phyloP scores from a whole-genome alignment of 139 green algal species.

The Tetradesmus lagerheimii region DNA sequence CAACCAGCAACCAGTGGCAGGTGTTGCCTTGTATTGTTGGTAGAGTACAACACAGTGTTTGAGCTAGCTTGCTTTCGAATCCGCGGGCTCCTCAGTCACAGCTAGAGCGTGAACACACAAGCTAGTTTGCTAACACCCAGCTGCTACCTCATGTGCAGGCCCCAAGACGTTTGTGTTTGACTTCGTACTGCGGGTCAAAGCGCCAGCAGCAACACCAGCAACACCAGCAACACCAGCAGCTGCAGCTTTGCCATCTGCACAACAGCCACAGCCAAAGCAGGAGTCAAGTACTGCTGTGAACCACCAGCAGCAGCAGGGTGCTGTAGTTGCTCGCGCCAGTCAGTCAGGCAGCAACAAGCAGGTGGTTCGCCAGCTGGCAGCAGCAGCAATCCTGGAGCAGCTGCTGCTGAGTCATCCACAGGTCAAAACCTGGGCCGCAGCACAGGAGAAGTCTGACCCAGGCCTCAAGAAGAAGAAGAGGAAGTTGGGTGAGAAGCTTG shows the following conservation, averaged over 20 bases:
- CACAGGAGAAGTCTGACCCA: not conserved
- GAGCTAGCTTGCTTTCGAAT: too few relatives aligned
- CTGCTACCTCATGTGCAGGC: not conserved
- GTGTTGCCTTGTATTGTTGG: too few relatives aligned
- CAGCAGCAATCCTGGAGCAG: not conserved
- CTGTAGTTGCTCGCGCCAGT: not conserved
- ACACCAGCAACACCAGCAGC: not conserved
- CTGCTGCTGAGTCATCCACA: not conserved
- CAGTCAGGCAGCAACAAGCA: not conserved
- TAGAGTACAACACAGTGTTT: too few relatives aligned
- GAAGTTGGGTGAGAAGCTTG: not conserved
- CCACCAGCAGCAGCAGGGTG: not conserved
- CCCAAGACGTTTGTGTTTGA: not conserved
- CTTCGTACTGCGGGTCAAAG: not conserved
- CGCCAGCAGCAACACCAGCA: not conserved
- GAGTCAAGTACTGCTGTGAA: not conserved
- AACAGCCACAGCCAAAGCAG: not conserved
- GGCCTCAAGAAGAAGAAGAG: not conserved
- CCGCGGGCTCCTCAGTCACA: too few relatives aligned
- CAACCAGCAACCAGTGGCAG: too few relatives aligned
- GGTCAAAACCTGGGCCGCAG: not conserved
- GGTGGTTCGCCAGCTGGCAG: not conserved
- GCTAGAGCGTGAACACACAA: too few relatives aligned
- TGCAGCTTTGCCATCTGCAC: too few relatives aligned
- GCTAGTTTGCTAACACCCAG: not conserved